Base-by-base conservation (phyloP, 2,329 filamentous ascomycete genomes). In the Parastagonospora nodorum region DNA sequence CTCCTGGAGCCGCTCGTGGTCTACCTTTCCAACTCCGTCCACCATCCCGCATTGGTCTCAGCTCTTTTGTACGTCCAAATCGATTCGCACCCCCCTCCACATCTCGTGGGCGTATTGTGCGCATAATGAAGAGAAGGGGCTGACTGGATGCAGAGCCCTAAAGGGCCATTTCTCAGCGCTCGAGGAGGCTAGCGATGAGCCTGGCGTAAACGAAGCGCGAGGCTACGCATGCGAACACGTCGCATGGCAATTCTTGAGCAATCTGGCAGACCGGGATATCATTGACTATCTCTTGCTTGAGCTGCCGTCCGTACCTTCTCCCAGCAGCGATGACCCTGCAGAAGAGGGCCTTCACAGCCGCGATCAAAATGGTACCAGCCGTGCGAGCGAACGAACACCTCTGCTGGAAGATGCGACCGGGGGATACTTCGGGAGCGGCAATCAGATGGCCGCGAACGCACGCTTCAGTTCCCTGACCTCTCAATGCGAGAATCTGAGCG, bases 221-320 rank as follows among this genome's bases (percentile, higher is more conserved):
- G 88, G 87, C 15, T 84, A 85, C 66, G 88, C 88, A 27, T 92
- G 89, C 66, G 89, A 93, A 75, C 88, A 91, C 54, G 88, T 91
- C 11, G 89, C 89, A 32, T 92, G 88, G 87, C 83, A 89, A 33
- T 90, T 91, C 61, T 77, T 92, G 31, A 85, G 84, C 12, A 84
- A 84, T 47, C 77, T 92, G 29, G 87, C 86, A 1, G 88, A 91
- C 66, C 78, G 84, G 19, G 89, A 92, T 63, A 86, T 86, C 8
- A 86, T 93, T 24, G 85, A 90, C 48, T 89, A 81, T 63, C 88
- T 90, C 48, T 81, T 92, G 30, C 87, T 87, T 59, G 88, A 92
- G 69, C 83, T 92, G 38, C 86, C 87, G 2, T 53, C 67, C 31
- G 41, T 50, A 8, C 35, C 54, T 11, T 57, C 60, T 11, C 31